Base-by-base conservation (phyloP, 257 asterid species). In the Ballota nigra region DNA sequence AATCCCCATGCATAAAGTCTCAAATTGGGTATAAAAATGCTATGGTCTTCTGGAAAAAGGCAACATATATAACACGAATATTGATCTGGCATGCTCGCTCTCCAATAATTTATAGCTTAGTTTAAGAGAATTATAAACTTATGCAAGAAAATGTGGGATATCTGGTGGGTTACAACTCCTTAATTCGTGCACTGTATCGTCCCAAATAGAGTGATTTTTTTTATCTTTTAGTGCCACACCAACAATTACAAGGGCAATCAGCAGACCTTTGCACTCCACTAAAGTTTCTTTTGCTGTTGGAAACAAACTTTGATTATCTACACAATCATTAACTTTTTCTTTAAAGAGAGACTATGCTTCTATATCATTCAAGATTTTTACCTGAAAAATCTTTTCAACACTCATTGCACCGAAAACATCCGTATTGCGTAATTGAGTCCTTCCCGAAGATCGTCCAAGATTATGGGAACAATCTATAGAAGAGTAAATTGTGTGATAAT, bases 401-500 rank as follows among this genome's bases (percentile, higher is more conserved):
- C n/a, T 59, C 82, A 83, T 83, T 12, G 6, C 63, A 0, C 23
- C 5, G 8, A 78, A 66, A 20, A 77, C 57, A 24, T 15, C 47
- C 7, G n/a, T 40, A 15, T 36, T 8, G 10, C 77, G 69, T n/a
- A 79, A 36, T 23, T 31, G 36, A 31, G 36, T 31, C 6, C 6
- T 31, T 66, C 29, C 86, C 83, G 72, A 24, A 78, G 26, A 60
- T 83, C 82, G 40, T 80, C 85, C 6, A 83, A 4, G 12, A 83
- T 66, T 22, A 83, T 26, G 28, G 77, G 79, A 36, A 40, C 22
- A 2, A 29, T 80, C 11, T n/a, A n/a, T n/a, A n/a, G n/a, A n/a
- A n/a, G n/a, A n/a, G n/a, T n/a, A n/a, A n/a, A n/a, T n/a, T n/a
- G n/a, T n/a, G n/a, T n/a, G n/a, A n/a, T n/a, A n/a, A n/a, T n/a